These are phyloP conservation scores for Pseudocercospora musae DNA, from an alignment of 2,329 filamentous ascomycete genomes.

Conservation along the genomic window DNA sequence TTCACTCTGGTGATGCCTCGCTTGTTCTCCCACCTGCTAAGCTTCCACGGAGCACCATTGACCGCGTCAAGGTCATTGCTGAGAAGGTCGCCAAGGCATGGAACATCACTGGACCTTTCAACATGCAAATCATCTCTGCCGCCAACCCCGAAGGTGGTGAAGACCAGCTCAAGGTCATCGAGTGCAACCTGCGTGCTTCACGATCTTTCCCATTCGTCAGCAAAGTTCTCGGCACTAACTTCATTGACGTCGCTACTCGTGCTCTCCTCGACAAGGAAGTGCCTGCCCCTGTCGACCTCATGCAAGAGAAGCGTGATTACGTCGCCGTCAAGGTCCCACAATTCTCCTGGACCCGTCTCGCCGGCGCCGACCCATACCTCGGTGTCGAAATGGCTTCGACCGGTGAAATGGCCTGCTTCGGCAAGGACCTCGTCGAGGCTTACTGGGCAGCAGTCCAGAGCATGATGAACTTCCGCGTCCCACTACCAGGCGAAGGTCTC, in stretches of 20 bases:
- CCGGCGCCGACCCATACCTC: conserved; percentile 93
- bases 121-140: conserved; percentile 99
- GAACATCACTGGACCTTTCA: conserved; percentile 97
- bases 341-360: conserved; percentile 97
- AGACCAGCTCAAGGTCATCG: conserved; percentile 86
- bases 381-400: conserved; percentile 97
- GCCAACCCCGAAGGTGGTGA: conserved; percentile 70
- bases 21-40: conserved; percentile 83
- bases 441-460: conserved; percentile 97
- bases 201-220: conserved; percentile 97
- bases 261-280: conserved; percentile 83
- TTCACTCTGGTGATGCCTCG: conserved; percentile 96
- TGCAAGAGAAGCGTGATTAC: conserved; percentile 86
- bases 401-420: conserved; percentile 98
- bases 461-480: conserved; percentile 98
- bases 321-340: conserved; percentile 96
- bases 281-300: conserved; percentile 80
- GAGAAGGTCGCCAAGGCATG: conserved; percentile 95
- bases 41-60: conserved; percentile 73
- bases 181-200: conserved; percentile 95
- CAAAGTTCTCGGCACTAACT: conserved; percentile 95
- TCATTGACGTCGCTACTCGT: conserved; percentile 92
- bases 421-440: conserved; percentile 89
- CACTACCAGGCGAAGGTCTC: conserved; percentile 89
- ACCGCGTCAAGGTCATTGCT: conserved; percentile 90